A percentile compares a stretch with the other conserved stretches of the same genome.
phyloP scores from a whole-genome alignment of 495 filamentous ascomycete genomes.

The Penicillium manginii region DNA sequence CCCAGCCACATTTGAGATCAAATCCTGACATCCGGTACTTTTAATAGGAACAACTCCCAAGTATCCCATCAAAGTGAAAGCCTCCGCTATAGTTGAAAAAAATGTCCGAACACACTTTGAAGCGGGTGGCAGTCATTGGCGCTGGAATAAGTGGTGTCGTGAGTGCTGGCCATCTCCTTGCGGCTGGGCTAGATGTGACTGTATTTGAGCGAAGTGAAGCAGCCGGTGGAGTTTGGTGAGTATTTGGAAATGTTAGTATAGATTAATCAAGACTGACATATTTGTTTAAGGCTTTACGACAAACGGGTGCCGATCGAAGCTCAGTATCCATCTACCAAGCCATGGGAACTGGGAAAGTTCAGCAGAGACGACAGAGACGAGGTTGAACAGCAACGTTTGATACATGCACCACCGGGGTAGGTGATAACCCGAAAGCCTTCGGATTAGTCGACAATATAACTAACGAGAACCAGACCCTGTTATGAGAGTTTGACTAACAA shows the following conservation, averaged over 20 bases:
- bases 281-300: constrained; percentile 55
- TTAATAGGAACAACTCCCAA: not conserved
- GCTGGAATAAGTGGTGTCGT: constrained; percentile 71
- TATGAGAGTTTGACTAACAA: constrained; percentile 69
- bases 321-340: constrained; percentile 55
- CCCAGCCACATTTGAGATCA: constrained; percentile 4
- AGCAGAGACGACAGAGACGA: constrained; percentile 26
- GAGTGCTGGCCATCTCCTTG: constrained; percentile 63
- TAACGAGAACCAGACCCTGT: constrained; percentile 41
- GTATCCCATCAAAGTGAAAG: not conserved
- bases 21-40: not conserved
- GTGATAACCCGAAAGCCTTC: not conserved
- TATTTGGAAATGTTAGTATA: not conserved
- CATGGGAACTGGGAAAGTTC: constrained; percentile 41
- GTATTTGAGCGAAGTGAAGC: constrained; percentile 65
- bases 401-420: constrained; percentile 58
- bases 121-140: constrained; percentile 67
- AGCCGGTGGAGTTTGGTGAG: constrained; percentile 66
- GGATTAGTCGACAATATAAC: not conserved
- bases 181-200: constrained; percentile 60
- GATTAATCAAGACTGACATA: not conserved
- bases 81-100: not conserved
- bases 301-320: constrained; percentile 60
- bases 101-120: constrained; percentile 31
- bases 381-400: constrained; percentile 30